Conservation (phyloP, 768 basidiomycete genomes). For the Agaricus subrufescens region DNA sequence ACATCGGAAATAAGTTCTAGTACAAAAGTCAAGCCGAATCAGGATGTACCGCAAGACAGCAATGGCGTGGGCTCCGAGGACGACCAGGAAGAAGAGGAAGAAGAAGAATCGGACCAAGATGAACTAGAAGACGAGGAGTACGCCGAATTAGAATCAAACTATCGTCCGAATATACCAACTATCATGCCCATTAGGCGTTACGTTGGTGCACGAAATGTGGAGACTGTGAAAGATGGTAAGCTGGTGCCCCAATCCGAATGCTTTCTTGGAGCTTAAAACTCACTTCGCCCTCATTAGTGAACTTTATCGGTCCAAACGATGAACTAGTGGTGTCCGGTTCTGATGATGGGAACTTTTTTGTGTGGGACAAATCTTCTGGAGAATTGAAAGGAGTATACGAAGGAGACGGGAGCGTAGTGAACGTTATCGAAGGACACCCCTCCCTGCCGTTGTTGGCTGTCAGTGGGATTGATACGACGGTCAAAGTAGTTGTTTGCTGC, state of each 20-base stretch:
- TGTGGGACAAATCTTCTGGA: conserved; percentile 74
- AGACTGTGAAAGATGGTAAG: conserved; percentile 86
- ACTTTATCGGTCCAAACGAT: conserved; percentile 75
- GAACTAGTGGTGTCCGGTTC: conserved; percentile 81
- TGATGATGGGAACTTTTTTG: conserved; percentile 84
- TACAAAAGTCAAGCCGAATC: conserved; percentile 9
- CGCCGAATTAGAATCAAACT: conserved; percentile 14
- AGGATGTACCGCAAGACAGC: conserved; percentile 21
- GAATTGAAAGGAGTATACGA: conserved; percentile 72
- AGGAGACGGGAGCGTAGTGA: conserved; percentile 78
- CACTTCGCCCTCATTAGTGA: conserved; percentile 42
- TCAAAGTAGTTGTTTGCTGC: conserved; percentile 52
- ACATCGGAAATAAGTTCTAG: conserved; percentile 12
- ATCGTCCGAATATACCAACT: conserved; percentile 38
- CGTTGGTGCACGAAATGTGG: conserved; percentile 69
- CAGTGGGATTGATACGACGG: conserved; percentile 80
- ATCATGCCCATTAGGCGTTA: conserved; percentile 63
- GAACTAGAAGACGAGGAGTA: conserved; percentile 28
- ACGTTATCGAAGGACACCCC: conserved; percentile 83
- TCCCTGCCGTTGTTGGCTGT: conserved; percentile 77
- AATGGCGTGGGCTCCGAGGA: conserved; percentile 21
- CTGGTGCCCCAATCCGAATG: background rate
- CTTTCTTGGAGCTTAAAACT: background rate
- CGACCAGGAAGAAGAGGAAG: conserved; percentile 10
- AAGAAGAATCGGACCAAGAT: conserved; percentile 25